A percentile compares a stretch with the other conserved stretches of the same genome.
These are phyloP conservation scores for Xylariaceae sp. DNA, from an alignment of 2,329 filamentous ascomycete species.

Conservation along the genomic window DNA sequence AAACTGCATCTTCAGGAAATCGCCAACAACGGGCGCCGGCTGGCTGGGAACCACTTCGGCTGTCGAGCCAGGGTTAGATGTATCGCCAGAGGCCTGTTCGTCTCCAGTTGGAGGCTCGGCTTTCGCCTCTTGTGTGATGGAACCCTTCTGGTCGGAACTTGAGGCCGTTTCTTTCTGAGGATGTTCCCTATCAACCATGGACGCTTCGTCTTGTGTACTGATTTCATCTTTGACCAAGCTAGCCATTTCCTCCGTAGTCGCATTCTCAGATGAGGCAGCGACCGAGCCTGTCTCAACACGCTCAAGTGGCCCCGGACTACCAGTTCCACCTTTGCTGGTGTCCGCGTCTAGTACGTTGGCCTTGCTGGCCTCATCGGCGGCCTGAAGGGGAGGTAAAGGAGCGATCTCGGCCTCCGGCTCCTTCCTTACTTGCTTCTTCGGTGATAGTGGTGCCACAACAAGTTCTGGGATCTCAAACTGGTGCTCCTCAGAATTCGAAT, in stretches of 20 bases:
- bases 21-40: slow-evolving; percentile 74
- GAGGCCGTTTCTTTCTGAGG: neutral
- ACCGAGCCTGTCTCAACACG: too few species aligned
- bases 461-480: slow-evolving; percentile 52
- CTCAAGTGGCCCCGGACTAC: too few species aligned
- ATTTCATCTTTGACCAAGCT: too few species aligned
- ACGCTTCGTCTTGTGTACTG: too few species aligned
- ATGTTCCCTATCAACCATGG: too few species aligned
- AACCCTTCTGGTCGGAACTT: neutral
- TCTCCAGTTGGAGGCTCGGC: neutral
- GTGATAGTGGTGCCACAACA: slow-evolving; percentile 53
- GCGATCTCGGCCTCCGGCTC: slow-evolving; percentile 20
- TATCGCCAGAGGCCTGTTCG: slow-evolving; percentile 2
- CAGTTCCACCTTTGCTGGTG: too few species aligned
- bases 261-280: too few species aligned
- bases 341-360: too few species aligned
- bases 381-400: too few species aligned
- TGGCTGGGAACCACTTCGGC: slow-evolving; percentile 13
- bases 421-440: slow-evolving; percentile 36
- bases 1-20: slow-evolving; percentile 93
- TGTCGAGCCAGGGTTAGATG: neutral
- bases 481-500: slow-evolving; percentile 48
- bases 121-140: slow-evolving; percentile 2
- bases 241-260: too few species aligned
- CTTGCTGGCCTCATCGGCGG: too few species aligned